These are phyloP conservation scores for Globisporangium alternatum DNA, from an alignment of 352 stramenopile species.

Conservation along the genomic window DNA sequence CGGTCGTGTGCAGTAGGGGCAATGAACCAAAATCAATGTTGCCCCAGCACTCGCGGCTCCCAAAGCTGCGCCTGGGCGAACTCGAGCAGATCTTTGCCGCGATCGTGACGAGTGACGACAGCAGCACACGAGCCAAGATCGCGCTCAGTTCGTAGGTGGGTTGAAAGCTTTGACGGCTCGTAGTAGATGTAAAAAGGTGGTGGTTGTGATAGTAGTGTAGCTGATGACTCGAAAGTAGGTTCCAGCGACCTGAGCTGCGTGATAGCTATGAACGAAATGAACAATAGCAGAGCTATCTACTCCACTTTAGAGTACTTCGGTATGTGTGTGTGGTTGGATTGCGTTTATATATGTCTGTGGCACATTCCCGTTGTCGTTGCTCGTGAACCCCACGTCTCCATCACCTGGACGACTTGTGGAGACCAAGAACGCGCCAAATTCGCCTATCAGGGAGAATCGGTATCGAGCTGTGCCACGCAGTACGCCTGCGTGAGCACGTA, in stretches of 20 bases:
- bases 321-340: too few species aligned
- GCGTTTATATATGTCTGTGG: not conserved
- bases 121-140: conserved; percentile 1
- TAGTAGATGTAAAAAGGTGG: not conserved
- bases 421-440: too few species aligned
- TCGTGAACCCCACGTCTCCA: not conserved
- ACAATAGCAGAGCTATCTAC: too few species aligned
- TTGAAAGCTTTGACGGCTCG: not conserved
- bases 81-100: conserved; percentile 18
- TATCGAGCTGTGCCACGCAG: too few species aligned
- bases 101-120: conserved; percentile 15
- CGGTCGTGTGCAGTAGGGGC: not conserved
- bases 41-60: not conserved
- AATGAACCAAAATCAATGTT: not conserved
- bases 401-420: too few species aligned
- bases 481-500: too few species aligned
- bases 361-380: not conserved
- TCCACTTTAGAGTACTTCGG: too few species aligned
- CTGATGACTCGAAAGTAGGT: not conserved
- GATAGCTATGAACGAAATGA: too few species aligned
- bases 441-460: too few species aligned
- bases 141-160: not conserved
- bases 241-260: not conserved
- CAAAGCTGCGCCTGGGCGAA: conserved; percentile 2
- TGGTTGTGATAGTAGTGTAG: not conserved